phyloP scores from a whole-genome alignment of 2,329 filamentous ascomycete genomes.

The Sclerotinia sclerotiorum region DNA sequence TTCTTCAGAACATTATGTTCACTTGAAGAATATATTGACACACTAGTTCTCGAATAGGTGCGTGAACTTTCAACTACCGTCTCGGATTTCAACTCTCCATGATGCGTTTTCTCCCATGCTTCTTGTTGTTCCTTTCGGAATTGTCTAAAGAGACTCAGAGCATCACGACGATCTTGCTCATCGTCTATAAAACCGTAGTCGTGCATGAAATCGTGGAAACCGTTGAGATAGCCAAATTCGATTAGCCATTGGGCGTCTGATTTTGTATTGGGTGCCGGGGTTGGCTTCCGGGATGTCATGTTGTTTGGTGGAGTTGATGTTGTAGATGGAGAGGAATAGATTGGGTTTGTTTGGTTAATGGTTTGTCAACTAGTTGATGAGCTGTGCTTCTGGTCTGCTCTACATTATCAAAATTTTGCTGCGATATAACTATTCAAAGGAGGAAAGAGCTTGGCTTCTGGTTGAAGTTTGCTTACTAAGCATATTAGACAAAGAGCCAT shows the following conservation, averaged over 20 bases:
- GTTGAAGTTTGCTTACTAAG: neutral
- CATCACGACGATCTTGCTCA: neutral
- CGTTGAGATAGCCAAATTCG: neutral
- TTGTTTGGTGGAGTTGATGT: neutral
- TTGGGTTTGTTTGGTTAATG: too few relatives aligned
- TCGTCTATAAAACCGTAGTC: constrained; percentile 6
- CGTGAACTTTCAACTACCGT: neutral
- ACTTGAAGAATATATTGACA: accelerated
- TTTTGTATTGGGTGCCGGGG: neutral
- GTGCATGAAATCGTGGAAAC: neutral
- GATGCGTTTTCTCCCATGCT: neutral
- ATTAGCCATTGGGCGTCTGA: neutral
- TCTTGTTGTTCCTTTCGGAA: constrained; percentile 3
- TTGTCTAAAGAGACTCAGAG: neutral
- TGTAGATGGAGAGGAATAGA: neutral
- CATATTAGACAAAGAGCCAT: neutral
- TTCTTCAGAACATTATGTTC: too few relatives aligned
- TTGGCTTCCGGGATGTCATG: neutral
- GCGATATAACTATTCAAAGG: neutral
- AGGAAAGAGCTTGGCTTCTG: too few relatives aligned
- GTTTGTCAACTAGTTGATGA: neutral
- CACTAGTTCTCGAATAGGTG: neutral
- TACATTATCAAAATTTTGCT: neutral
- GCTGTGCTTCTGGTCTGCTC: neutral
- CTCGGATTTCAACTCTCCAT: neutral